Base-by-base conservation (phyloP, 1,139 yeast genomes). In the Candida sojae region DNA sequence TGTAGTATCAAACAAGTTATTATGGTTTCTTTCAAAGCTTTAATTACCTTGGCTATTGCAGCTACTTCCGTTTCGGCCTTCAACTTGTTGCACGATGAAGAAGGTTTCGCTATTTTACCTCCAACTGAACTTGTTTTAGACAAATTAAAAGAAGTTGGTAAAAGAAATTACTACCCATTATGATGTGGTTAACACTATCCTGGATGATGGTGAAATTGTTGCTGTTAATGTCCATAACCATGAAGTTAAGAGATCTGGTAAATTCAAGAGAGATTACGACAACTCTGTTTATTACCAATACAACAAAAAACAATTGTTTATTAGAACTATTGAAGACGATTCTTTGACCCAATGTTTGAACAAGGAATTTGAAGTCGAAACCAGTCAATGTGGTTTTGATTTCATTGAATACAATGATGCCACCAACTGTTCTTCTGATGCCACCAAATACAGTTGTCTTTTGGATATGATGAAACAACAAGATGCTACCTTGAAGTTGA, bases 381-480 rank as follows among this genome's bases (percentile, higher is more conserved):
- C 54, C 23, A 44, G 52, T 38, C 56, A 55, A 47, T 55, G 58
- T 54, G 54, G 53, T 12, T 55, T 46, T 39, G 56, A 55, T 26
- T 55, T 55, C 31, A 42, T 55, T 38, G 48, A 42, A 40, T 55
- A 55, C 40, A 48, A 51, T 32, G 47, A 46, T 46, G 56, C 58
- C 21, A 21, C 45, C 6, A 52, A 51, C 28, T 55, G 58, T 50
- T 31, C 49, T 17, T 31, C 48, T 13, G 49, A 43, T 13, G 43
- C 58, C 11, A 52, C 52, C 29, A 52, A 53, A 39, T 55, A 52
- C 36, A 50, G 57, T 12, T 55, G 58, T 53, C 53, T 55, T 42
- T 50, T 55, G 39, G 58, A 52, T 44, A 49, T 55, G 33, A 48
- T 48, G 53, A 55, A 51, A 44, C 50, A 47, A 45, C 55, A 53